Evolutionary conservation across 257 asterid species (phyloP), one percentile per base, ranked within the genome.

Genomic region (Gentiana dahurica): DNA sequence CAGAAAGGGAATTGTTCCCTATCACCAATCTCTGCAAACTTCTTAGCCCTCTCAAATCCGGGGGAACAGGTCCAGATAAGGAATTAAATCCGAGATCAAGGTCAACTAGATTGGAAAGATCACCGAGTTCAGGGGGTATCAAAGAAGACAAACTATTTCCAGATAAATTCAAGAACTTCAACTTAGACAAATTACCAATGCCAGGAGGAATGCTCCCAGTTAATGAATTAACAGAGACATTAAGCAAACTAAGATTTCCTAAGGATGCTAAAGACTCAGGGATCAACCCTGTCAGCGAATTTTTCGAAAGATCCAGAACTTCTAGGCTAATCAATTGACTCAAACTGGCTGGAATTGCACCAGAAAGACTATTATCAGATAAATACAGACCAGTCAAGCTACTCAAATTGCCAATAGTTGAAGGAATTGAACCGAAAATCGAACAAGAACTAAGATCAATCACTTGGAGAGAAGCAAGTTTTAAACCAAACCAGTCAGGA

Each of bases 361-460:
- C 96, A 0, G 89, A 61, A 34, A 87, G 59, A 46, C 71, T 69
- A 73, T 87, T 87, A 38, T 60, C 69, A 6, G 85, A 81, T 48
- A 87, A 67, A 64, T 58, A 39, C 8, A 87, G 60, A 7, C 38
- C 48, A 12, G 2, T 61, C 10, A 87, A 84, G 61, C 38, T 66
- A 54, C 57, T 68, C 54, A 84, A 64, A 56, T 57, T 65, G 39
- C 84, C 86, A 43, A 87, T 12, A 3, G 89, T 76, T 6, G 72
- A 43, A 3, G 96, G 96, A 56, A 87, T 71, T 13, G 78, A 57
- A 62, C 96, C 96, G 13, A 47, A 51, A 63, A 87, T 78, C 49
- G 77, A 79, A 51, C 94, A 62, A 34, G 81, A 84, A 54, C 89
- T 71, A 46, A 87, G 92, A 73, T 87, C 96, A 68, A 87, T 85